Base-by-base conservation (phyloP, 345 rosid genomes). In the Microthlaspi erraticum region DNA sequence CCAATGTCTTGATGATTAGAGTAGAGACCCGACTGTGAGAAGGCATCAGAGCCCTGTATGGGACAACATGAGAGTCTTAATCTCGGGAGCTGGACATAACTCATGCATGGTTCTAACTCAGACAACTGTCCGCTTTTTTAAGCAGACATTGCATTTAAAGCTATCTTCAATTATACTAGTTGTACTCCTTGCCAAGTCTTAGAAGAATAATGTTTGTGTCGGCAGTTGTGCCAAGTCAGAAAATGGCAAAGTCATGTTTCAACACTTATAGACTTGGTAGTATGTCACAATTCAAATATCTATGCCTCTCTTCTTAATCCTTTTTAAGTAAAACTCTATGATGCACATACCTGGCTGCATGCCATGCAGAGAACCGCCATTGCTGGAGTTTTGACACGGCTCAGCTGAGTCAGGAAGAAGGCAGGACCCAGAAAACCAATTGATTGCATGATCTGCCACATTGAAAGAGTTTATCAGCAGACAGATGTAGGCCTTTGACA, bases 311-410 rank as follows among this genome's bases (percentile, higher is more conserved):
- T 59, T 54, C 12, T 41, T 19, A 19, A 45, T 32, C 37, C 53
- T 45, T 59, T 43, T 18, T n/a, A n/a, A n/a, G n/a, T n/a, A n/a
- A n/a, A 43, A 52, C 32, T 31, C 54, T 42, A 58, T 26, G 45
- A 61, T 55, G 37, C 11, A 26, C 43, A 61, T 71, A 93, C 98
- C 98, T 93, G 98, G 81, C 97, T 87, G 82, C 97, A 91, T 54
- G 98, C 96, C 98, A 93, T 93, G 83, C 97, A 93, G 67, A 93
- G 78, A 73, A 93, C 98, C 42, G 98, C 98, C 87, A 93, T 82
- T 39, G 90, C 89, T 69, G 98, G 97, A 61, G 97, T 87, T 79
- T 66, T 87, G 78, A 93, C 87, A 60, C 79, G 80, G 79, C 96
- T 89, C 77, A 91, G 80, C 84, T 86, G 98, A 12, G 91, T 78